Percentiles rank a stretch among this genome's conserved stretches.
Conservation (phyloP, 2,329 filamentous ascomycete genomes). For the Colletotrichum spaethianum region DNA sequence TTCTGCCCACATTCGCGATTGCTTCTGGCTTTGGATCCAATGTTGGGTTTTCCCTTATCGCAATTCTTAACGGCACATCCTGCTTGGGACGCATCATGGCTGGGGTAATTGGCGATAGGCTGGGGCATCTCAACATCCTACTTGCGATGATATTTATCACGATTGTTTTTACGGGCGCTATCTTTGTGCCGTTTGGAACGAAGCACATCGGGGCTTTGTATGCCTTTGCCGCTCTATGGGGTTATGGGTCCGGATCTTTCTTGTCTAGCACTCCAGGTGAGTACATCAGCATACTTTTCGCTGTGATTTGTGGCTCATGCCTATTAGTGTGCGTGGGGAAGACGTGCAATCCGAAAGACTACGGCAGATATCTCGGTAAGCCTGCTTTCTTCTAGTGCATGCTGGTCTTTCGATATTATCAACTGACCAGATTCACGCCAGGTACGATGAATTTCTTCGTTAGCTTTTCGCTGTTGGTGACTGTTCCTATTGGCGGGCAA, state of each 20-base stretch:
- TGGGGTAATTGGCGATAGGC: constrained; percentile 57
- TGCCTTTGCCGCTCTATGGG: constrained; percentile 61
- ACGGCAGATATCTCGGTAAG: constrained; percentile 57
- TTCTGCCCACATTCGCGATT: constrained; percentile 62
- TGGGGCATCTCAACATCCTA: constrained; percentile 63
- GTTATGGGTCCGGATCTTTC: constrained; percentile 64
- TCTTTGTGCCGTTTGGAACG: constrained; percentile 62
- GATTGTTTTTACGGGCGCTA: constrained; percentile 55
- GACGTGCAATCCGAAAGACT: constrained; percentile 61
- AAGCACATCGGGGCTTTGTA: constrained; percentile 57
- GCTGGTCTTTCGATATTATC: rapidly evolving
- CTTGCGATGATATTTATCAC: constrained; percentile 53
- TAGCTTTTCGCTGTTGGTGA: constrained; percentile 60
- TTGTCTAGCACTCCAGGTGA: constrained; percentile 55
- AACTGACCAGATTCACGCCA: constrained; percentile 16
- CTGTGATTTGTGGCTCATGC: not conserved
- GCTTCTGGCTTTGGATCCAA: constrained; percentile 51
- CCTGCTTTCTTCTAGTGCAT: rapidly evolving
- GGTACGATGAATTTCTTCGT: constrained; percentile 63
- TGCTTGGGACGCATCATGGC: constrained; percentile 59
- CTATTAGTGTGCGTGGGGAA: constrained; percentile 59
- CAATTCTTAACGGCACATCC: constrained; percentile 59
- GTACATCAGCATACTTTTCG: not conserved
- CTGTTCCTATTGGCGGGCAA: constrained; percentile 61
- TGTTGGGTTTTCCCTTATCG: constrained; percentile 59